These are phyloP conservation scores for Chlorella sorokiniana DNA, from an alignment of 139 green algal species.

Conservation along the genomic window DNA sequence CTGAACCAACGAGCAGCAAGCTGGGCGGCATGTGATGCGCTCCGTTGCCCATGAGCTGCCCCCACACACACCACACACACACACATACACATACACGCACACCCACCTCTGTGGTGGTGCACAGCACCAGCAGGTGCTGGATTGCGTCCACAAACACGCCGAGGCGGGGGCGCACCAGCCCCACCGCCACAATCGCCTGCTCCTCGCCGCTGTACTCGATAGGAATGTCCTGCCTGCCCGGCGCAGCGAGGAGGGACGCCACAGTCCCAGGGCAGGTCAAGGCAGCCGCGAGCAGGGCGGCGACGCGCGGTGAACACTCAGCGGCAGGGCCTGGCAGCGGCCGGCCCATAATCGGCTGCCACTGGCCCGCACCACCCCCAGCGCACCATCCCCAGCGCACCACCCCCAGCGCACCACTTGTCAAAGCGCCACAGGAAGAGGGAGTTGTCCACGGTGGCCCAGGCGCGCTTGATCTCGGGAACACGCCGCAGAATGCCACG, in stretches of 20 bases:
- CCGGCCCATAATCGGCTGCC: too few relatives aligned
- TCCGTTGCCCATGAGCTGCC: background rate
- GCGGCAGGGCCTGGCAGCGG: background rate
- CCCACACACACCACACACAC: background rate
- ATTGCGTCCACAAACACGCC: constrained; percentile 92
- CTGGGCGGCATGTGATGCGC: background rate
- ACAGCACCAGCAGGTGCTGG: constrained; percentile 90
- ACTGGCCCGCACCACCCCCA: too few relatives aligned
- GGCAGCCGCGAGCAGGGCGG: background rate
- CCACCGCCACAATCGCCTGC: constrained; percentile 89
- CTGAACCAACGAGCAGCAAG: too few relatives aligned
- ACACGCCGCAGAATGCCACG: constrained; percentile 91
- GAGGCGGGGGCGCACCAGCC: constrained; percentile 66
- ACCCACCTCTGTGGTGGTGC: constrained; percentile 85
- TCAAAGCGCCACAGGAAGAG: constrained; percentile 94
- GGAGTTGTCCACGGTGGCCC: constrained; percentile 90
- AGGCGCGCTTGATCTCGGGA: constrained; percentile 85
- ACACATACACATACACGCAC: background rate
- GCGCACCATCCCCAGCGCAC: too few relatives aligned
- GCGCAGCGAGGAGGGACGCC: background rate
- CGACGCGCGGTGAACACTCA: background rate
- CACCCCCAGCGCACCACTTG: constrained; percentile 58
- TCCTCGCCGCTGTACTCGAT: constrained; percentile 91
- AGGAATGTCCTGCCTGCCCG: constrained; percentile 78
- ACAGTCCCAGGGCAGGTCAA: background rate